Base-by-base conservation (phyloP, 331 rosid species). In the Quercus lobata region DNA sequence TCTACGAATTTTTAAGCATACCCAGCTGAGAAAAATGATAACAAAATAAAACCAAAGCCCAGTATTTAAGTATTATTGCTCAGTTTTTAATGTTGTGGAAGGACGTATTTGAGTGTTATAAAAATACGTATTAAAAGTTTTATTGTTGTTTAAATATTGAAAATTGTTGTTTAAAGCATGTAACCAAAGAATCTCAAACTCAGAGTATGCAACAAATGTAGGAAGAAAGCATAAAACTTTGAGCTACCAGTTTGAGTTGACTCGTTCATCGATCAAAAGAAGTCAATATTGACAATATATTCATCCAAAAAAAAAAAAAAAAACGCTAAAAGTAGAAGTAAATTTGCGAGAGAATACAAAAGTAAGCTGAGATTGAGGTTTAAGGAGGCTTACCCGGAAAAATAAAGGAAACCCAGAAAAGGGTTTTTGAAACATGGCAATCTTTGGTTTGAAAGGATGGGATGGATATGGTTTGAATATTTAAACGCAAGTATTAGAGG, bases 231-330 rank as follows among this genome's bases (percentile, higher is more conserved):
- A 46, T 22, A 66, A 15, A 65, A 49, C 18, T 29, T 63, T 30
- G 22, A 71, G 32, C 57, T 66, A 84, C 60, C 79, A 63, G 14
- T 44, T 78, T 10, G 78, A 74, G 57, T 77, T 69, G 78, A 73
- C 85, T 68, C 52, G 9, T 32, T n/a, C 4, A 3, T 63, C 1
- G 30, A 29, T 11, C 32, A 70, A 60, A 41, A 71, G 30, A 19
- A 72, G 57, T 57, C 55, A 17, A 27, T n/a, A n/a, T n/a, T n/a
- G n/a, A n/a, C n/a, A n/a, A n/a, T 22, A 57, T 3, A 63, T 7
- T 56, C 29, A 29, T 7, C 8, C 8, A 44, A 2, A 62, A 41
- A 35, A 34, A 34, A 34, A 35, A 1, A 34, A 44, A 56, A 2
- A 25, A 34, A 79, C 27, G 27, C 53, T 55, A 3, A 32, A 22